Evolutionary conservation across 2,329 filamentous ascomycete genomes (phyloP).

Genomic region (Colletotrichum shisoi): DNA sequence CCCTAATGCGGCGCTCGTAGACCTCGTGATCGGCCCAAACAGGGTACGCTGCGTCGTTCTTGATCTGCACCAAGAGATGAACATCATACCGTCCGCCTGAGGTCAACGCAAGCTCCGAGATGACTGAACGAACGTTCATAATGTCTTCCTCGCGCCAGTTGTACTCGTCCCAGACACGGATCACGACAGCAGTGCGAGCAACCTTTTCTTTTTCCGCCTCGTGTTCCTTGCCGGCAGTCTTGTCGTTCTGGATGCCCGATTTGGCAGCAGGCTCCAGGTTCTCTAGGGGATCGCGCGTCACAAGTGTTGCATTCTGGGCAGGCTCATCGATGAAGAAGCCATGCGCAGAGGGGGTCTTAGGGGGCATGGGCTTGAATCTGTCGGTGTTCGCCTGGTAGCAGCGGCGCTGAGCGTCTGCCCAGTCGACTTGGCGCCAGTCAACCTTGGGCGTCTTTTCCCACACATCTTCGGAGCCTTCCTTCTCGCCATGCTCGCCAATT

Average conservation of each 20-base stretch:
- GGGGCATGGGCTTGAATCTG: constrained; percentile 67
- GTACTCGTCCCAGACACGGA: constrained; percentile 84
- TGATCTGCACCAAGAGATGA: constrained; percentile 84
- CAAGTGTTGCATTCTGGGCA: constrained; percentile 41
- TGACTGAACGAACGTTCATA: constrained; percentile 82
- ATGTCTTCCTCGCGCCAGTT: constrained; percentile 81
- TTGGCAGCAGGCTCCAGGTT: constrained; percentile 32
- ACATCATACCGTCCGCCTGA: constrained; percentile 88
- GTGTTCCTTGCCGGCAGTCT: constrained; percentile 40
- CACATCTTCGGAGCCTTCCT: constrained; percentile 78
- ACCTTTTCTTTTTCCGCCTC: constrained; percentile 47
- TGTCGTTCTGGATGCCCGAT: not conserved
- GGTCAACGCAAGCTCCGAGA: constrained; percentile 80
- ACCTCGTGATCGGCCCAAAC: constrained; percentile 78
- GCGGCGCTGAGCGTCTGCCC: constrained; percentile 78
- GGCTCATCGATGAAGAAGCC: constrained; percentile 62
- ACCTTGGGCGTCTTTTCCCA: constrained; percentile 77
- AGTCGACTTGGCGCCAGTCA: constrained; percentile 78
- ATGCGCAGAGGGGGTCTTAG: constrained; percentile 52
- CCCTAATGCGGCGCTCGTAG: constrained; percentile 72
- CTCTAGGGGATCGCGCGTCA: constrained; percentile 30
- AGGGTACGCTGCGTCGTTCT: constrained; percentile 74
- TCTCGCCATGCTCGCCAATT: constrained; percentile 84
- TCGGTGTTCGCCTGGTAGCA: constrained; percentile 75
- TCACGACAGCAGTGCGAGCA: constrained; percentile 76